phyloP scores from a whole-genome alignment of 208 protist genomes.

The Acanthamoeba comandoni region DNA sequence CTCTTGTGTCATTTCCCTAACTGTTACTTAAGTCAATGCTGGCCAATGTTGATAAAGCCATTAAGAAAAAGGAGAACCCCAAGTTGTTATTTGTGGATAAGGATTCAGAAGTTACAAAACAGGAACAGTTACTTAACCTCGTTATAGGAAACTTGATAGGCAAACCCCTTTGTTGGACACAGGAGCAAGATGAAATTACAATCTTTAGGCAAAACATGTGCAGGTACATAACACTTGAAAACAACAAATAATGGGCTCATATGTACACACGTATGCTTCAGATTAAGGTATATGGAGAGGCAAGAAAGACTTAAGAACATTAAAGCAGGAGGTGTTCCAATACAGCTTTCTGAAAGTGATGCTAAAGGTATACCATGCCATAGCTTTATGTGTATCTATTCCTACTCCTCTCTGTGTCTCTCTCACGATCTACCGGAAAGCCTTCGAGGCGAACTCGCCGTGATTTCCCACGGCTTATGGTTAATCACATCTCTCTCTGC shows the following conservation, averaged over 20 bases:
- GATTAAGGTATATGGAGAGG: constrained; percentile 20
- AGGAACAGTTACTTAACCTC: constrained; percentile 3
- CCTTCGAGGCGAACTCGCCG: no score
- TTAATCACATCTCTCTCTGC: no score
- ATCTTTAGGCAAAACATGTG: constrained; percentile 29
- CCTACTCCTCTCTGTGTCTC: no score
- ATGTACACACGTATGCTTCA: no score
- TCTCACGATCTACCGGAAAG: no score
- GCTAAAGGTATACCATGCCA: no score
- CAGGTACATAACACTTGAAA: not conserved
- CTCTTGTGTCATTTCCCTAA: no score
- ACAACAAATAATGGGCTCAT: no score
- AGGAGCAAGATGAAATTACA: constrained; percentile 49
- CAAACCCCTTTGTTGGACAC: constrained; percentile 33
- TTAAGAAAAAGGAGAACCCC: not conserved
- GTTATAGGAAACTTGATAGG: constrained; percentile 17
- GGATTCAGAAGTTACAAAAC: constrained; percentile 4
- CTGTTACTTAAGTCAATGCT: constrained; percentile 14
- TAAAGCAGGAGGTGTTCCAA: constrained; percentile 28
- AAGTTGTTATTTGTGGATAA: constrained; percentile 29
- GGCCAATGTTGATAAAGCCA: not conserved
- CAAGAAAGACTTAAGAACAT: constrained; percentile 47
- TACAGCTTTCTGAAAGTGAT: constrained; percentile 13
- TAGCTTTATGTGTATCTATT: no score
- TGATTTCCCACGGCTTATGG: no score